A percentile compares a stretch with the other conserved stretches of the same genome.
Conservation (phyloP, 495 filamentous ascomycete species). For the Hypoxylon lenormandii region DNA sequence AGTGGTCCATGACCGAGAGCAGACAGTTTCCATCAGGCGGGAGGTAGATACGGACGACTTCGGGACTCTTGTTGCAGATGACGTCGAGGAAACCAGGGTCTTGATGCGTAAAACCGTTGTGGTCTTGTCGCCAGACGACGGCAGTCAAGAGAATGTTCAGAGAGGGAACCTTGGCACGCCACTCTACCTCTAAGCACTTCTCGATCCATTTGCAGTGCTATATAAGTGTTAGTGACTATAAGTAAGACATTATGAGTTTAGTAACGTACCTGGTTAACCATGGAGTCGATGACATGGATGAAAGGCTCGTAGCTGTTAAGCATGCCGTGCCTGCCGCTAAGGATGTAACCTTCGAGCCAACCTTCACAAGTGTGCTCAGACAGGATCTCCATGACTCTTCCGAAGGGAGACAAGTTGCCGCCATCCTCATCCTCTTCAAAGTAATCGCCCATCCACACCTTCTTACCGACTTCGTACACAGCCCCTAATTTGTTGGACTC, state of each 20-base stretch:
- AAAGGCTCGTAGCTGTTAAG: constrained; percentile 83
- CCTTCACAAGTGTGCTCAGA: constrained; percentile 80
- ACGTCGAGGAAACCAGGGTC: constrained; percentile 82
- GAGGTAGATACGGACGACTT: constrained; percentile 81
- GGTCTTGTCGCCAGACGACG: constrained; percentile 81
- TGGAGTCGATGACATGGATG: constrained; percentile 81
- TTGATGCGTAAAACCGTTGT: constrained; percentile 84
- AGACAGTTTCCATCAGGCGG: constrained; percentile 80
- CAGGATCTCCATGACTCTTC: constrained; percentile 82
- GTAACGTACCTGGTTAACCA: constrained; percentile 71
- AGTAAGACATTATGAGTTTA: background rate
- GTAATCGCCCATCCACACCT: constrained; percentile 80
- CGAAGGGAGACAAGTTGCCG: constrained; percentile 71
- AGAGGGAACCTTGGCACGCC: constrained; percentile 73
- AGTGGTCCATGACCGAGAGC: constrained; percentile 75
- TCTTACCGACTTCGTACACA: constrained; percentile 76
- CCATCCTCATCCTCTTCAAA: constrained; percentile 77
- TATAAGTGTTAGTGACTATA: constrained; percentile 23
- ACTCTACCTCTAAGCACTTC: constrained; percentile 77
- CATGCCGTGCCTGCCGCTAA: constrained; percentile 76
- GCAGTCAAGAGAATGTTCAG: constrained; percentile 80
- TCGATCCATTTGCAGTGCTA: constrained; percentile 84
- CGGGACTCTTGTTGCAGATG: constrained; percentile 77
- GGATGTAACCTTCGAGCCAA: constrained; percentile 80
- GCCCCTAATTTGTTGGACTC: constrained; percentile 78